Evolutionary conservation across 257 asterid species (phyloP), one percentile per base, ranked within the genome.

Genomic region (Salvia rosmarinus): DNA sequence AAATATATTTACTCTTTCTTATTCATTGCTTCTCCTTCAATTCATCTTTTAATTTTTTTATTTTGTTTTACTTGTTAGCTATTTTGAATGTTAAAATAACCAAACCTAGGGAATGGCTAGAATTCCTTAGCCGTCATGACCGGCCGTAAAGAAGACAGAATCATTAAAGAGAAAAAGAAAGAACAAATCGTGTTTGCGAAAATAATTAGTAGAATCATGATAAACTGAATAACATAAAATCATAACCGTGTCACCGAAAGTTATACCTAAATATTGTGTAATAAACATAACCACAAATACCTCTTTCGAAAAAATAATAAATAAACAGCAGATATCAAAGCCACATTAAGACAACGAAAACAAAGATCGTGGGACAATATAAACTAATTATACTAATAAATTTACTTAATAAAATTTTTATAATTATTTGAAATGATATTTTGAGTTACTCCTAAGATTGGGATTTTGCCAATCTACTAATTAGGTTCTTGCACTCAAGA

Each of bases 11-110:
- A 5, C 47, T 37, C 17, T 58, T 30, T 25, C 44, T 9, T 39
- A 61, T 61, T 40, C 67, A 10, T 61, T 61, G 10, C 67, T 61
- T 61, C 67, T 39, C n/a, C 51, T 61, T 39, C 67, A 61, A 61
- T 61, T 51, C 34, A 61, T 37, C n/a, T 11, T 19, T 61, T 37
- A 0, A 7, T 39, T 20, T 54, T 16, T 55, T 25, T 14, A 13
- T 13, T 3, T 3, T 44, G 19, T 14, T 6, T 47, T 47, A 1
- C 7, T 39, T 19, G 19, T 3, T 37, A 1, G 8, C 25, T 58
- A n/a, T 30, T 61, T 61, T 35, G 9, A 60, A 34, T 25, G 64
- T 35, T 9, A 7, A 57, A 60, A 35, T 25, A 34, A 17, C 57
- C 30, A 57, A 30, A 4, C 25, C 4, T 16, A 2, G 11, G 10